Base-by-base conservation (phyloP, 257 asterid species). In the Plantago ovata region DNA sequence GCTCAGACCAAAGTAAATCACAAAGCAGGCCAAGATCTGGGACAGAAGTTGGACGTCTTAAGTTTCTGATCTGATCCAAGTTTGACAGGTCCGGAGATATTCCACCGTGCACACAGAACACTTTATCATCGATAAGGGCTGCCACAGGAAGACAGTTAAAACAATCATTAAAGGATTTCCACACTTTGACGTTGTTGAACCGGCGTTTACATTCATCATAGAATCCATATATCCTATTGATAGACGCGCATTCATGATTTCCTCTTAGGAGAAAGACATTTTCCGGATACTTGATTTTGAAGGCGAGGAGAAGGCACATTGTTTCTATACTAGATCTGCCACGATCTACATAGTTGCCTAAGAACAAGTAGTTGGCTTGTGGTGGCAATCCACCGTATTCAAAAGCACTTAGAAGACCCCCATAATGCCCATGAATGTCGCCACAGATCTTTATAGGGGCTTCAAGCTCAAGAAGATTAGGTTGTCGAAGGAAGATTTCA, bases 401-500 rank as follows among this genome's bases (percentile, higher is more conserved):
- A 3, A 47, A 47, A 2, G 15, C 22, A 7, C 23, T 47, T 19
- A 47, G 16, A 13, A 47, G 53, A 19, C 15, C 53, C 1, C 6
- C 20, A 18, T 47, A 47, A 7, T 47, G 53, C 16, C 53, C 53
- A 47, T 47, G 53, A 13, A 47, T 47, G 23, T 47, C 53, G 15
- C 53, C 53, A 64, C 95, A 86, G 73, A 86, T 86, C 90, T 86
- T 83, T 61, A 86, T 83, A 61, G 94, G 95, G 36, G 95, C 94
- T 68, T 86, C 95, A 7, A 86, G 86, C 80, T 86, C 95, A 58
- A 86, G 80, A 3, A 86, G 90, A 76, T 77, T 84, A 52, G 95
- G 95, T 69, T 86, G 95, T 22, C 75, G 79, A 47, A 86, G 90
- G 69, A 86, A 86, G 53, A 86, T 79, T 63, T 84, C 87, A 36